Base-by-base conservation (phyloP, 768 basidiomycete species). In the Leccinum truebloodii region DNA sequence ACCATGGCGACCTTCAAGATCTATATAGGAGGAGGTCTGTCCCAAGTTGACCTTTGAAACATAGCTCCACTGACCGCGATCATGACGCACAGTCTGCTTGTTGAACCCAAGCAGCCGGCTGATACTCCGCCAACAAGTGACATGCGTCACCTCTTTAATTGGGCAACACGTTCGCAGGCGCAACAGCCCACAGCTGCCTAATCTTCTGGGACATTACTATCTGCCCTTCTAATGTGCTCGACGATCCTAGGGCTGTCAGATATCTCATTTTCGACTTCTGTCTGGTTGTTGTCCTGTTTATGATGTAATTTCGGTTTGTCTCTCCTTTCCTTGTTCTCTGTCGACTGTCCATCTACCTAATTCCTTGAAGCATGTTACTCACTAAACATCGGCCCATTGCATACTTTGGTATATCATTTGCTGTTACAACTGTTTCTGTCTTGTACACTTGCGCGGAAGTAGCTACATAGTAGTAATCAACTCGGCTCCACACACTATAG, bases 1-100 rank as follows among this genome's bases (percentile, higher is more conserved):
- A 86, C 57, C 88, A 87, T 48, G 90, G 89, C n/a, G 92, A 93
- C 73, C 77, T 92, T 55, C 86, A 92, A 68, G 92, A 93, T 70
- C 78, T 94, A 35, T 94, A 94, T 68, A 86, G 92, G 63, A 85
- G 92, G 69, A 93, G 91, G 91, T 90, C 66, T 41, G 83, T 71
- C 24, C 48, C 14, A 12, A 52, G 26, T 18, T 35, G 20, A 30
- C 53, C 32, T 10, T 14, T 3, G n/a, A 18, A 20, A 34, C 9
- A 6, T 41, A 6, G 50, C 26, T 50, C 24, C n/a, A 48, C 50
- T 63, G 37, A 58, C 59, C 18, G 22, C 7, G 20, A 8, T 48
- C 32, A 54, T 49, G 41, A 24, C 59, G 55, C 49, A 61, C 34
- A 92, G 91, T 78, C 79, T 93, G 57, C 81, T 92, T 61, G 88